Evolutionary conservation across 352 stramenopile species (phyloP).

Genomic region (Phytophthora hybrid): DNA sequence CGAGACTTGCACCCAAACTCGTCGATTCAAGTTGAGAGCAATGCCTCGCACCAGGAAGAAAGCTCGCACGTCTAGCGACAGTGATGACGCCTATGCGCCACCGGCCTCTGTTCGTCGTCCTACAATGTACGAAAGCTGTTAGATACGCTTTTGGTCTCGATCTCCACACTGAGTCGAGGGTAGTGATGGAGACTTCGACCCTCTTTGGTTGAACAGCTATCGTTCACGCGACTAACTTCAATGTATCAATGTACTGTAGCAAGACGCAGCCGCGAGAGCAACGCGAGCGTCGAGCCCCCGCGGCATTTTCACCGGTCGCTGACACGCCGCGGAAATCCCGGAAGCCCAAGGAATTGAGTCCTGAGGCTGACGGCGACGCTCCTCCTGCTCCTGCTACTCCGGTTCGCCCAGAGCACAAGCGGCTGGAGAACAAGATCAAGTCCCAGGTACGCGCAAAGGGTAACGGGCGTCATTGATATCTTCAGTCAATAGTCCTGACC

Average conservation of each 20-base stretch:
- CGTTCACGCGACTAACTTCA: neutral
- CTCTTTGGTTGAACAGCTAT: neutral
- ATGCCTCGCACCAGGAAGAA: constrained; percentile 46
- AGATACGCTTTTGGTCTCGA: constrained; percentile 16
- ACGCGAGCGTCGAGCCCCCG: constrained; percentile 38
- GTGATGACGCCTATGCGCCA: constrained; percentile 37
- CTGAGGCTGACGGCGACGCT: constrained; percentile 13
- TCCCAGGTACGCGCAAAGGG: constrained; percentile 39
- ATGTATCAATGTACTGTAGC: constrained; percentile 19
- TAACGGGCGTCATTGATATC: neutral
- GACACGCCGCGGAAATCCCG: constrained; percentile 33
- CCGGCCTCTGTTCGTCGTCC: constrained; percentile 36
- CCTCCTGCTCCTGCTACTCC: constrained; percentile 2
- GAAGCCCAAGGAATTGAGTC: constrained; percentile 35
- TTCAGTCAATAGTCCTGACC: constrained; percentile 7
- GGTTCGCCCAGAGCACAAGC: constrained; percentile 41
- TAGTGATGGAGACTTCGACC: neutral
- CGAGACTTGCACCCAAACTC: constrained; percentile 1
- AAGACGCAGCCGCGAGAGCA: constrained; percentile 39
- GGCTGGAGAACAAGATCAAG: constrained; percentile 50
- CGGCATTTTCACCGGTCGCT: constrained; percentile 37
- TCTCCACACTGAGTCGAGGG: constrained; percentile 1
- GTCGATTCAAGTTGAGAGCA: constrained; percentile 14
- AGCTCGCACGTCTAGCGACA: constrained; percentile 25
- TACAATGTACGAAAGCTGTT: constrained; percentile 40